A percentile compares a stretch with the other conserved stretches of the same genome.
Evolutionary conservation across 2,329 filamentous ascomycete genomes (phyloP).

Genomic region (Xenoacremonium recifei): DNA sequence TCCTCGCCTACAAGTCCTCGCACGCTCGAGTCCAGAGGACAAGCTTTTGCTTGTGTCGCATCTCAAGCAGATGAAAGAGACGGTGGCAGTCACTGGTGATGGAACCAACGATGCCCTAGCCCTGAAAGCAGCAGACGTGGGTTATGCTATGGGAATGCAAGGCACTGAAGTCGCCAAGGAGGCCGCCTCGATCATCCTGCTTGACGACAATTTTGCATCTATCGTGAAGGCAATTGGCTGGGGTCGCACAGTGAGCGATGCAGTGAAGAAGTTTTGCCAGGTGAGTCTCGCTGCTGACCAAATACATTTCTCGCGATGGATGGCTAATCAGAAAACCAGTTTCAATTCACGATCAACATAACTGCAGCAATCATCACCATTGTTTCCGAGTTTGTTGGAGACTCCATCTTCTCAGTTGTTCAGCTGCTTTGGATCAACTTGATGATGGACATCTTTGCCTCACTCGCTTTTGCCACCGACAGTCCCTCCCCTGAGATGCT

Average conservation of each 20-base stretch:
- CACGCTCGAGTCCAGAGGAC: conserved; percentile 59
- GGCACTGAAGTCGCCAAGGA: conserved; percentile 69
- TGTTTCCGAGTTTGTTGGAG: conserved; percentile 58
- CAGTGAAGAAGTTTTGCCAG: conserved; percentile 67
- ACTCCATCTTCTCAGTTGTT: conserved; percentile 62
- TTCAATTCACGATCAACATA: conserved; percentile 70
- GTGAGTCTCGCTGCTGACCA: too few species aligned
- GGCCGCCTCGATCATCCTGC: conserved; percentile 65
- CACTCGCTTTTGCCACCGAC: conserved; percentile 63
- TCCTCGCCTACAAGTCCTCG: conserved; percentile 49
- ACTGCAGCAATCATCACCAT: conserved; percentile 66
- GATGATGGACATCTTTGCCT: conserved; percentile 69
- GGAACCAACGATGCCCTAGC: conserved; percentile 67
- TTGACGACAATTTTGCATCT: conserved; percentile 65
- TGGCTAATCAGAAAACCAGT: too few species aligned
- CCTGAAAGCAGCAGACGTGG: conserved; percentile 64
- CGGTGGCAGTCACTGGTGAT: conserved; percentile 64
- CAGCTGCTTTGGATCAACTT: conserved; percentile 69
- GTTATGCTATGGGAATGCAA: conserved; percentile 67
- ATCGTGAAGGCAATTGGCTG: conserved; percentile 67
- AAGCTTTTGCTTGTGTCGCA: conserved; percentile 55
- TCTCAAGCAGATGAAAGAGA: conserved; percentile 55
- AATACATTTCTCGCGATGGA: too few species aligned
- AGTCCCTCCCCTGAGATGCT: conserved; percentile 57
- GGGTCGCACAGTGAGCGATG: conserved; percentile 68